These are phyloP conservation scores for Cadophora sp. DNA, from an alignment of 2,329 filamentous ascomycete genomes.

Conservation along the genomic window DNA sequence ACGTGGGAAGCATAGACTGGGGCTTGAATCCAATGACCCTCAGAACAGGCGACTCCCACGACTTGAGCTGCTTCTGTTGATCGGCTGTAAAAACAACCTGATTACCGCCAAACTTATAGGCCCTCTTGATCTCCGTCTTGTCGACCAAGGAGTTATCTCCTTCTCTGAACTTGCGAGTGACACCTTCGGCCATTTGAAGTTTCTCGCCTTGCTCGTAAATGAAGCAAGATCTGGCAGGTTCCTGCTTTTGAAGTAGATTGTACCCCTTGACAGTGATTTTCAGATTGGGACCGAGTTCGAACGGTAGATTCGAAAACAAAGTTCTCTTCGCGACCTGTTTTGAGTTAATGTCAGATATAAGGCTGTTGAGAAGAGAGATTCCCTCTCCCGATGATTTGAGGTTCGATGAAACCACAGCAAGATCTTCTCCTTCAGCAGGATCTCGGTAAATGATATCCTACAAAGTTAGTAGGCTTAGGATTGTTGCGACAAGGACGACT, in stretches of 20 bases:
- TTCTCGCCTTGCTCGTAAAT: constrained; percentile 89
- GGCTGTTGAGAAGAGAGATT: constrained; percentile 76
- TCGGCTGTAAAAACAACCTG: constrained; percentile 86
- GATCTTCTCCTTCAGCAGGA: constrained; percentile 72
- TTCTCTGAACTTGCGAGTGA: constrained; percentile 68
- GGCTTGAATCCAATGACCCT: constrained; percentile 95
- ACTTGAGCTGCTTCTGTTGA: constrained; percentile 77
- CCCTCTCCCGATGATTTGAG: constrained; percentile 75
- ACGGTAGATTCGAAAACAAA: constrained; percentile 83
- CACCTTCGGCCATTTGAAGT: constrained; percentile 77
- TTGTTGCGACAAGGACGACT: constrained; percentile 35
- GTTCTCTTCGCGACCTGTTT: constrained; percentile 86
- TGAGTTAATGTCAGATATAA: constrained; percentile 89
- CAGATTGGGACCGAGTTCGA: constrained; percentile 86
- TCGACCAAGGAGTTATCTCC: constrained; percentile 60
- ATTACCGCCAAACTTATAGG: constrained; percentile 94
- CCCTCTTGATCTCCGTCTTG: constrained; percentile 83
- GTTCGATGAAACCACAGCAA: constrained; percentile 58
- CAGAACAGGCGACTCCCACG: constrained; percentile 83
- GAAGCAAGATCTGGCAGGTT: constrained; percentile 81
- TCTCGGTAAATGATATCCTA: constrained; percentile 91
- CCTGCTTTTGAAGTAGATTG: constrained; percentile 84
- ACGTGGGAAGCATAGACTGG: constrained; percentile 73
- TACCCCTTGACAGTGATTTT: constrained; percentile 94
- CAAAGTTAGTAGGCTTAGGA: constrained; percentile 32